A percentile compares a stretch with the other conserved stretches of the same genome.
These are phyloP conservation scores for Pseudogymnoascus sp. DNA, from an alignment of 2,329 filamentous ascomycete genomes.

Conservation along the genomic window DNA sequence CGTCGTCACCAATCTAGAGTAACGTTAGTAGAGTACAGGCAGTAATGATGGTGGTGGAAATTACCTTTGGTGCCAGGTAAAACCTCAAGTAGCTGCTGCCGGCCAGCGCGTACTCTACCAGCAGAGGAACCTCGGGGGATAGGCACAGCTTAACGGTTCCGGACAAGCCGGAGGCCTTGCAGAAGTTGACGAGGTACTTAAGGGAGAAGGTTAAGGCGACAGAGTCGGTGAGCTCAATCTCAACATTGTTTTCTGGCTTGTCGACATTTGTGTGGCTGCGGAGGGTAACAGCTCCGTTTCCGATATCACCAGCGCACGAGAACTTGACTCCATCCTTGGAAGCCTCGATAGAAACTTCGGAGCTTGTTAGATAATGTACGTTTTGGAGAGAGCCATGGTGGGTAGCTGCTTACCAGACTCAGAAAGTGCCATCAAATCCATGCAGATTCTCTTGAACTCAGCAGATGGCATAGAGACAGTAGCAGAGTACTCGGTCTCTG, in stretches of 20 bases:
- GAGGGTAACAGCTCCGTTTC: conserved; percentile 86
- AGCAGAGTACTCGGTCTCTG: conserved; percentile 95
- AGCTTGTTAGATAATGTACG: background rate
- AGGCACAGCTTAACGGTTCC: conserved; percentile 81
- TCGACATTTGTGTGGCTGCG: conserved; percentile 84
- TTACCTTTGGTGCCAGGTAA: conserved; percentile 95
- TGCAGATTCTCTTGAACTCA: conserved; percentile 93
- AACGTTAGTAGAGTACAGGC: conserved; percentile 16
- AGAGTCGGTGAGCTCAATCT: conserved; percentile 85
- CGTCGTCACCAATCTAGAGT: conserved; percentile 61
- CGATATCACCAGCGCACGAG: conserved; percentile 86
- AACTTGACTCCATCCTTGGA: conserved; percentile 98
- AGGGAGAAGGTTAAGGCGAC: conserved; percentile 95
- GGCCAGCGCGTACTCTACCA: conserved; percentile 81
- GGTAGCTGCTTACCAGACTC: conserved; percentile 69
- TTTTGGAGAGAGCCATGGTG: background rate
- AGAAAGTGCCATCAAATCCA: conserved; percentile 83
- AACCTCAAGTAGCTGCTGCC: conserved; percentile 88
- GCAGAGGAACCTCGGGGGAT: conserved; percentile 89
- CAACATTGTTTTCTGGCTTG: conserved; percentile 76
- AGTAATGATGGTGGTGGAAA: background rate
- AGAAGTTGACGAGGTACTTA: conserved; percentile 99
- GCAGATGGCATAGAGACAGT: conserved; percentile 79
- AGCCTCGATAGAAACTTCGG: conserved; percentile 85
- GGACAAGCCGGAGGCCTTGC: conserved; percentile 88